A percentile compares a stretch with the other conserved stretches of the same genome.
phyloP scores from a whole-genome alignment of 225 moss, liverwort and hornwort genomes.

The Anthoceros angustus region DNA sequence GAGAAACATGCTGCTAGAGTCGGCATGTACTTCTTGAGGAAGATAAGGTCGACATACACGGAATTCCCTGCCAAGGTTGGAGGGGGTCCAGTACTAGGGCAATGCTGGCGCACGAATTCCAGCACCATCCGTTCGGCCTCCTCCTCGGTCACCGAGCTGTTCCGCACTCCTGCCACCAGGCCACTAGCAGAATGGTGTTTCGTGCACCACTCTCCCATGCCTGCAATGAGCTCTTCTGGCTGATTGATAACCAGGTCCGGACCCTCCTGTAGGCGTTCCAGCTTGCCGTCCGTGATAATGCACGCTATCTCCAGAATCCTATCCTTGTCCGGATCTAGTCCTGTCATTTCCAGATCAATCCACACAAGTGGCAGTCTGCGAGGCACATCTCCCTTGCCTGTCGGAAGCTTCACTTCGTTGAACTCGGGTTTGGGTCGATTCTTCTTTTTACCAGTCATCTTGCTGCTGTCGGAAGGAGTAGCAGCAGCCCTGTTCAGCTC shows the following conservation, averaged over 20 bases:
- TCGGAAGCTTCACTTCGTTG: background rate
- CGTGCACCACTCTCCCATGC: conserved; percentile 82
- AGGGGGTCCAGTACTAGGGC: conserved; percentile 35
- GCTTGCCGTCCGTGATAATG: conserved; percentile 65
- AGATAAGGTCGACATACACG: conserved; percentile 66
- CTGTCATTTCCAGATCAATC: conserved; percentile 63
- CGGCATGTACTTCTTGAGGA: conserved; percentile 93
- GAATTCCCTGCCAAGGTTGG: conserved; percentile 63
- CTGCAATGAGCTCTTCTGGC: conserved; percentile 48
- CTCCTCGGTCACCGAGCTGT: conserved; percentile 35
- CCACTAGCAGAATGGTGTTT: conserved; percentile 81
- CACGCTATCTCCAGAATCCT: conserved; percentile 86
- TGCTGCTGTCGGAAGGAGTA: background rate
- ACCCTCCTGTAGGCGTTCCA: conserved; percentile 63
- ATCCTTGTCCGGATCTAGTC: conserved; percentile 53
- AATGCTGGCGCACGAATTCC: conserved; percentile 60
- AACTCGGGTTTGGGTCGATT: background rate
- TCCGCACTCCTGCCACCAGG: conserved; percentile 47
- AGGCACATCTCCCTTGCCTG: background rate
- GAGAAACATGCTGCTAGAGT: conserved; percentile 59
- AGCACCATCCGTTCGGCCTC: conserved; percentile 69
- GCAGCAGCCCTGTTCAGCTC: background rate
- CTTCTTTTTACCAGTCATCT: background rate
- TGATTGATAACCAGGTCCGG: conserved; percentile 80
- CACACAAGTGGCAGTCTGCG: conserved; percentile 40